Evolutionary conservation across 768 basidiomycete species (phyloP).

Genomic region (Boletus pseudo-olivaceus): DNA sequence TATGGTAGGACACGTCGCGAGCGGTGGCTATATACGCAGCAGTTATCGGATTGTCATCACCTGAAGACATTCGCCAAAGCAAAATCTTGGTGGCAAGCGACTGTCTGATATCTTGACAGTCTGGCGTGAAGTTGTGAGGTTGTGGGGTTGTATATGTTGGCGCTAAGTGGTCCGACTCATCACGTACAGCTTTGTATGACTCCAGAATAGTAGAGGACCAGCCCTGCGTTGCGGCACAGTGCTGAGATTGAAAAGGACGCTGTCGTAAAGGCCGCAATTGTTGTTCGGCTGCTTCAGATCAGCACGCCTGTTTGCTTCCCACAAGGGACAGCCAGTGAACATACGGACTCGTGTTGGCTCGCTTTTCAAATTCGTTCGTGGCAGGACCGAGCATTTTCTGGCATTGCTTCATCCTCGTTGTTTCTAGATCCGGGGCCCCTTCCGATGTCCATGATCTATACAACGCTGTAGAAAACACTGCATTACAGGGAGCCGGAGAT

Average conservation of each 20-base stretch:
- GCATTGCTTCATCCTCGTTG: too few species aligned
- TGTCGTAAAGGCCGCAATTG: not conserved
- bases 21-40: not conserved
- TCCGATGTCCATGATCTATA: not conserved
- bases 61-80: not conserved
- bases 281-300: not conserved
- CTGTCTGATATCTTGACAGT: not conserved
- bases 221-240: not conserved
- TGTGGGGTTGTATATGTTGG: too few species aligned
- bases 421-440: not conserved
- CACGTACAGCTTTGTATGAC: not conserved
- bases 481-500: constrained; percentile 3
- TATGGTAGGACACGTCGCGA: constrained; percentile 13
- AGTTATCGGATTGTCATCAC: not conserved
- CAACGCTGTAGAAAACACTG: not conserved
- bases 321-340: not conserved
- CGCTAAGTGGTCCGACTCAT: not conserved
- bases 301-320: not conserved
- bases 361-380: not conserved
- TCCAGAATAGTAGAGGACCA: not conserved
- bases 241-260: not conserved
- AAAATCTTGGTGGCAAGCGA: not conserved
- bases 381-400: too few species aligned
- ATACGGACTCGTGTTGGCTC: not conserved
- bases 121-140: too few species aligned